Base-by-base conservation (phyloP, 257 asterid species). In the Fraxinus cuspidata region DNA sequence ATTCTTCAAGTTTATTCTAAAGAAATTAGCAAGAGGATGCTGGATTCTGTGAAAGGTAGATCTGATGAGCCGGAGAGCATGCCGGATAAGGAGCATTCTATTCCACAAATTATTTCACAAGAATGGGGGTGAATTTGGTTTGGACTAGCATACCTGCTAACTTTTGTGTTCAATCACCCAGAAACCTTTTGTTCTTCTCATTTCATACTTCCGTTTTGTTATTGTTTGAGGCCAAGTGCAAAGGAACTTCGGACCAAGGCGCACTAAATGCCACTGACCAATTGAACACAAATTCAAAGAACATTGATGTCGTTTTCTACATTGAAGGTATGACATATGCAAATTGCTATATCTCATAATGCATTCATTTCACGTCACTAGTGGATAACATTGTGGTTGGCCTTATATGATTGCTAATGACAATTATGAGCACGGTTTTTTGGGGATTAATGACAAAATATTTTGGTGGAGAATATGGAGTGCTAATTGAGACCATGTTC, bases 341-440 rank as follows among this genome's bases (percentile, higher is more conserved):
- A 13, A 90, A 90, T 47, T 92, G 94, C 74, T 90, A 88, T 70
- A 81, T 88, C 82, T 88, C 91, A 67, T 91, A 86, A 53, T 92
- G 98, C 96, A 97, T 92, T 79, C 98, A 95, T 71, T 92, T 95
- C 81, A 93, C 97, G 2, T 88, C 97, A 31, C 96, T 91, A 82
- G 90, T 91, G 76, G 96, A 88, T 93, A 81, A 87, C 97, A 49
- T 92, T 97, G 25, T 6, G 16, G 81, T 86, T 1, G 90, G 75
- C 89, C 98, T 6, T 91, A 89, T 76, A 95, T 95, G 97, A 85
- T 89, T 11, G 96, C 91, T 27, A 94, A 97, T 76, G 96, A 91
- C 9, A 89, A 91, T 72, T 94, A 89, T 18, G 94, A 91, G 83
- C 92, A 92, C 2, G 94, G 89, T 81, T 91, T 92, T 90, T 94